Base-by-base conservation (phyloP, 75 land plant species). In the Picea sitchensis region DNA sequence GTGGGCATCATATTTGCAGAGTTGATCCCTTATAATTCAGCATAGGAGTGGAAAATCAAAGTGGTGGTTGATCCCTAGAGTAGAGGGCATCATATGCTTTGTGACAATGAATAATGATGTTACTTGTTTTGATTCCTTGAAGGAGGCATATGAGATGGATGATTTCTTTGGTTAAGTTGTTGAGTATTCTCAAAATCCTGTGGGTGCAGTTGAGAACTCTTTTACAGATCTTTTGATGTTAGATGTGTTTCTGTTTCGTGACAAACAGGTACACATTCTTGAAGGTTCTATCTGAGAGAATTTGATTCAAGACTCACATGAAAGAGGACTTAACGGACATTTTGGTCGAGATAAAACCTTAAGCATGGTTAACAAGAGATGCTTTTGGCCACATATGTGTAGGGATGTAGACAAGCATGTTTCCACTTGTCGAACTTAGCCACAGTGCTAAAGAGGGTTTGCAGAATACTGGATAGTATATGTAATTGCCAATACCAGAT, bases 261-360 rank as follows among this genome's bases (percentile, higher is more conserved):
- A 67, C 4, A 73, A 61, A 20, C 76, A 23, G 20, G 62, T 78
- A 65, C 79, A 76, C 21, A 73, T 72, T n/a, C 84, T 68, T 51
- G 23, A 32, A 14, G 47, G 56, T 14, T 78, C 77, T 12, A 59
- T 78, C 11, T 30, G 59, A 9, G 5, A 61, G 17, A 21, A 59
- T 5, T 26, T 82, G 13, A 62, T 78, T 44, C 21, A 15, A 3
- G 79, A 81, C 26, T 47, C 31, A 4, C 83, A 84, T 81, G 68
- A 47, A 0, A 74, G 75, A 20, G 75, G 64, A 5, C 71, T 83
- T 59, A 65, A 58, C 2, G 76, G 76, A 36, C 86, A 85, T 81
- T 73, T 77, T 81, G 80, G 84, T 5, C 21, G 41, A 7, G 83
- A 72, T 73, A 85, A 81, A 64, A 85, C 80, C 15, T 3, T 81